Percentiles rank a stretch among this genome's conserved stretches.
Conservation (phyloP, 2,329 filamentous ascomycete species). For the Nemania sp. region DNA sequence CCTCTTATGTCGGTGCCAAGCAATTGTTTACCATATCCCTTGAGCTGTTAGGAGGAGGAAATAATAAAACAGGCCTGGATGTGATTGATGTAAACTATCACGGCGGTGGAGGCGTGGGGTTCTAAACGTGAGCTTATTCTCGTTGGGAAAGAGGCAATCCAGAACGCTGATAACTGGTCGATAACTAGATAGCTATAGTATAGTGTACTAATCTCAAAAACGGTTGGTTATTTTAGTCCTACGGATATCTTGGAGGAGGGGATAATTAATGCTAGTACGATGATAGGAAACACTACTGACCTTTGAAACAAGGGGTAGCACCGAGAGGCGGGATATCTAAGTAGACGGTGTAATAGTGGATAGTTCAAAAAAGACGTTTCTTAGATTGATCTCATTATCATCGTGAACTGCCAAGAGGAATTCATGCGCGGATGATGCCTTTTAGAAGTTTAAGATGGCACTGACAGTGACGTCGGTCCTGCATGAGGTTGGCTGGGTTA, state of each 20-base stretch:
- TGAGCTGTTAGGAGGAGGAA: neutral
- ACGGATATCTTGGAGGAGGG: slow-evolving; percentile 6
- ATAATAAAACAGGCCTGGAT: neutral
- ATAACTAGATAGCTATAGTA: slow-evolving; percentile 7
- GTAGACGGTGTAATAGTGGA: neutral
- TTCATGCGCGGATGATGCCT: neutral
- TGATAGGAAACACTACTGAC: neutral
- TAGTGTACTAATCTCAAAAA: slow-evolving; percentile 6
- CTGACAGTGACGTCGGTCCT: slow-evolving; percentile 30
- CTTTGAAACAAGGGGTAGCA: slow-evolving; percentile 12
- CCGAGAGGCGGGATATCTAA: neutral
- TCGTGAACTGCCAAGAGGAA: slow-evolving; percentile 8
- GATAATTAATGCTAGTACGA: neutral
- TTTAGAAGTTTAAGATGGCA: neutral
- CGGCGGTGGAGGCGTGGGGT: neutral
- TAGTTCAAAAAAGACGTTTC: neutral
- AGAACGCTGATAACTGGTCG: slow-evolving; percentile 3
- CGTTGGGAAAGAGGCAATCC: slow-evolving; percentile 11
- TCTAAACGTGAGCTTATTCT: neutral
- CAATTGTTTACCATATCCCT: neutral
- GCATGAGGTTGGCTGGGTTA: slow-evolving; percentile 14
- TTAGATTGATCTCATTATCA: neutral
- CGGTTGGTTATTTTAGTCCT: slow-evolving; percentile 1
- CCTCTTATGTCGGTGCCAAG: neutral
- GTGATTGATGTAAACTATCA: slow-evolving; percentile 3